Evolutionary conservation across 169 alveolate species (phyloP), one percentile per base, ranked within the genome.

Genomic region (Amoebophrya sp.): DNA sequence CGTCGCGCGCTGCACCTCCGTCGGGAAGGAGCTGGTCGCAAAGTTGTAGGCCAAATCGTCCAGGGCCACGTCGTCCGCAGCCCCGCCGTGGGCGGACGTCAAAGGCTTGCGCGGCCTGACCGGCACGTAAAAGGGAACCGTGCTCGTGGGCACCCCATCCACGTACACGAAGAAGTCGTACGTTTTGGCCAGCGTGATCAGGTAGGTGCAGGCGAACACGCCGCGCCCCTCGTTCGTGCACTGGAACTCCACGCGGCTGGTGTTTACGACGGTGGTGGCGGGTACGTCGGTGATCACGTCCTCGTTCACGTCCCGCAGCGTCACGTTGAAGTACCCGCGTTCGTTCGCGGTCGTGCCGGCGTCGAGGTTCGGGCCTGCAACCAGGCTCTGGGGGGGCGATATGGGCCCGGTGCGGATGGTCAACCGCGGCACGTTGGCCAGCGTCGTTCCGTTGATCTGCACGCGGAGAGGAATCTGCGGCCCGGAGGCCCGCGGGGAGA

Each of bases 241-340:
- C 7, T 12, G 35, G 18, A 66, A 66, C 83, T 66, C 83, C 29
- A 25, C 29, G 32, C 83, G 83, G 32, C 83, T 66, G 35, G 83
- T 66, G 32, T 66, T 25, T 1, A 66, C 83, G 38, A 25, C 35
- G 83, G 35, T 25, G 35, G 29, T n/a, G 2, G 0, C 83, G 29
- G 83, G 83, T 0, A 25, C 83, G 35, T 66, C 83, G 7, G 83
- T 66, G 38, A 66, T 25, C 29, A 25, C 32, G 35, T 66, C 83
- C 83, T n/a, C 10, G 35, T 66, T 66, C 83, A 25, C 83, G 83
- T 66, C 83, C 7, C 83, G 83, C 83, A 66, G 83, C 29, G 83
- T 66, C 35, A 66, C 83, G 35, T 66, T 66, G 83, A 66, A 66
- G 18, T 25, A 66, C 29, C 83, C 83, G 29, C 39, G 83, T 25